phyloP scores from a whole-genome alignment of 1,284 basidiomycete species.

The Cerioporus squamosus region DNA sequence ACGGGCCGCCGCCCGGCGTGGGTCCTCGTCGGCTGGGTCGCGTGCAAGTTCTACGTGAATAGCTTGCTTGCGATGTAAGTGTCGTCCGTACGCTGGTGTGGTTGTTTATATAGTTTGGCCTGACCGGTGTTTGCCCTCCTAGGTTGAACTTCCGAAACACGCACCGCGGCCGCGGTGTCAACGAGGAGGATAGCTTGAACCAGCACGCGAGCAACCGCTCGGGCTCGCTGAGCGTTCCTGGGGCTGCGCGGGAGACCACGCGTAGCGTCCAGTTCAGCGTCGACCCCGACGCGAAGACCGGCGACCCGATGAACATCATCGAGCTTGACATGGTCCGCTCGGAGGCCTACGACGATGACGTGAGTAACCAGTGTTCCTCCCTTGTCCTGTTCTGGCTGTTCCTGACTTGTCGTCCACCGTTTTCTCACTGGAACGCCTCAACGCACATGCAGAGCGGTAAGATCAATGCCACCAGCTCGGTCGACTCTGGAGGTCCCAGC shows the following conservation, averaged over 20 bases:
- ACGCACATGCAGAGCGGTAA: conserved; percentile 2
- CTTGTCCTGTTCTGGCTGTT: not conserved
- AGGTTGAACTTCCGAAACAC: conserved; percentile 41
- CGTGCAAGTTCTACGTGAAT: conserved; percentile 36
- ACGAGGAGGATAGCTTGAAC: conserved; percentile 39
- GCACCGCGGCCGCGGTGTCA: conserved; percentile 36
- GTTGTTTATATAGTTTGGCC: too few relatives aligned
- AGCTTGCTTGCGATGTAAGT: conserved; percentile 30
- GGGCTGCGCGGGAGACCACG: conserved; percentile 9
- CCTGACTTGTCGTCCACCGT: not conserved
- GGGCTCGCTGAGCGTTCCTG: conserved; percentile 8
- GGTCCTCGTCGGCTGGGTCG: conserved; percentile 42
- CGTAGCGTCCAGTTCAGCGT: conserved; percentile 29
- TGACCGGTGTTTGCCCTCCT: not conserved
- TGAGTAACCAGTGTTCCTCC: not conserved
- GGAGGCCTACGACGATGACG: conserved; percentile 6
- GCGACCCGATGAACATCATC: conserved; percentile 18
- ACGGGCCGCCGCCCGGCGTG: conserved; percentile 37
- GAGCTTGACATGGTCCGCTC: conserved; percentile 20
- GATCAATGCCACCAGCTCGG: not conserved
- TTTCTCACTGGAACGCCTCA: not conserved
- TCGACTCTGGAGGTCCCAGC: not conserved
- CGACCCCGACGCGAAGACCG: conserved; percentile 20
- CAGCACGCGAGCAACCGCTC: conserved; percentile 24
- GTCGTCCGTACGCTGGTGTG: not conserved